Evolutionary conservation across 129 eudicot species (phyloP).

Genomic region (Oenanthe sinensis): DNA sequence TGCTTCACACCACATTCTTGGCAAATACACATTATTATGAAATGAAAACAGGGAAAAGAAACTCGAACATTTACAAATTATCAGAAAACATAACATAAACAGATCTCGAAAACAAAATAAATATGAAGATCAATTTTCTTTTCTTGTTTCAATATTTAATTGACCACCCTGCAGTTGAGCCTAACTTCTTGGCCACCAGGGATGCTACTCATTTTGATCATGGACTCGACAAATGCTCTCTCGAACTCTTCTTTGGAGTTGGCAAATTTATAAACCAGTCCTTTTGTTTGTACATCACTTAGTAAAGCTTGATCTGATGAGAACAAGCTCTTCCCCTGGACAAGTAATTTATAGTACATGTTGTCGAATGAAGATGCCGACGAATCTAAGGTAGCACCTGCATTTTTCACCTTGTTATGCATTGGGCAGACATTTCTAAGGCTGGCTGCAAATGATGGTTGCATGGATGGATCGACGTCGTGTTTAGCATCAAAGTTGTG

Average conservation of each 20-base stretch:
- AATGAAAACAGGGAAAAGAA: background rate
- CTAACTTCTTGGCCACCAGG: conserved; percentile 64
- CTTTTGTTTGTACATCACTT: conserved; percentile 39
- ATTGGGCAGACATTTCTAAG: conserved; percentile 47
- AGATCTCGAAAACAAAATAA: background rate
- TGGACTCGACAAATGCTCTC: conserved; percentile 68
- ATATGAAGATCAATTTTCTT: no score
- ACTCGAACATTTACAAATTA: background rate
- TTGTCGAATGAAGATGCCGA: conserved; percentile 55
- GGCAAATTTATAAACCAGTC: conserved; percentile 54
- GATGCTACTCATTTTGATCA: conserved; percentile 93
- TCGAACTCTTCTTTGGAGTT: conserved; percentile 47
- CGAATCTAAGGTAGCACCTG: conserved; percentile 63
- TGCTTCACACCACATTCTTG: background rate
- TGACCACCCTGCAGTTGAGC: conserved; percentile 49
- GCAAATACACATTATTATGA: background rate
- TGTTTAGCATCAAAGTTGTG: conserved; percentile 36
- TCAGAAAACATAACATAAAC: background rate
- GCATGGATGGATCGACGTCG: conserved; percentile 60
- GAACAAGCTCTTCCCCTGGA: conserved; percentile 59
- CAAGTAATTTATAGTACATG: conserved; percentile 50
- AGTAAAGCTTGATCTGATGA: conserved; percentile 76
- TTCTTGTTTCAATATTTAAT: background rate
- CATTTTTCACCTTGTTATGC: conserved; percentile 44
- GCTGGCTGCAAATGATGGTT: conserved; percentile 53